These are phyloP conservation scores for Metarhizium album DNA, from an alignment of 2,329 filamentous ascomycete species.

Conservation along the genomic window DNA sequence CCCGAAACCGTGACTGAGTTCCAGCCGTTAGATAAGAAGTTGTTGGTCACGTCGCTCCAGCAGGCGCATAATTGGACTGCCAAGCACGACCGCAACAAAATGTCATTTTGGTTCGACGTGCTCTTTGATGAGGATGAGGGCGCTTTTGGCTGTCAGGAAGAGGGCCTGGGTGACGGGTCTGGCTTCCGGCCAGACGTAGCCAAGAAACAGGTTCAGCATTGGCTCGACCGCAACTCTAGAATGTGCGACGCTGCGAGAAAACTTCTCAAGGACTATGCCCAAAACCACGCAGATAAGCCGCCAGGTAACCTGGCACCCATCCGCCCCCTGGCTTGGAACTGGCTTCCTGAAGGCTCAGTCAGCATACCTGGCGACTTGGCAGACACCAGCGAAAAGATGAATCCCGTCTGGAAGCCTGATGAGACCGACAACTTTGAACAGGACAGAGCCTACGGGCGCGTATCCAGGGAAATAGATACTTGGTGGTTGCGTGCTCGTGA, in stretches of 20 bases:
- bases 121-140: slow-evolving; percentile 50
- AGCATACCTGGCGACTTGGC: slow-evolving; percentile 20
- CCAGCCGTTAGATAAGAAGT: slow-evolving; percentile 46
- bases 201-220: slow-evolving; percentile 50
- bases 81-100: slow-evolving; percentile 59
- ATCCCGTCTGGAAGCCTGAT: slow-evolving; percentile 39
- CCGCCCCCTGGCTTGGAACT: slow-evolving; percentile 44
- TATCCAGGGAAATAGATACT: slow-evolving; percentile 53
- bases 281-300: slow-evolving; percentile 36
- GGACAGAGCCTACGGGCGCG: slow-evolving; percentile 46
- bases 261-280: slow-evolving; percentile 44
- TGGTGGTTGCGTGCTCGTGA: slow-evolving; percentile 55
- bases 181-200: slow-evolving; percentile 45
- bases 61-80: slow-evolving; percentile 61
- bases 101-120: slow-evolving; percentile 58
- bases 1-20: background rate
- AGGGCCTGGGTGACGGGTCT: slow-evolving; percentile 39
- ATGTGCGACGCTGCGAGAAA: slow-evolving; percentile 45
- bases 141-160: slow-evolving; percentile 36
- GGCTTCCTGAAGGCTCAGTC: slow-evolving; percentile 32
- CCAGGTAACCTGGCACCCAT: slow-evolving; percentile 40
- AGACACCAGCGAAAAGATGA: slow-evolving; percentile 31
- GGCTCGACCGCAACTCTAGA: slow-evolving; percentile 49
- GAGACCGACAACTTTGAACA: slow-evolving; percentile 47
- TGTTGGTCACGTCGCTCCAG: slow-evolving; percentile 54